Evolutionary conservation across 164 flowering plant genomes (phyloP).

Genomic region (Annona squamosa): DNA sequence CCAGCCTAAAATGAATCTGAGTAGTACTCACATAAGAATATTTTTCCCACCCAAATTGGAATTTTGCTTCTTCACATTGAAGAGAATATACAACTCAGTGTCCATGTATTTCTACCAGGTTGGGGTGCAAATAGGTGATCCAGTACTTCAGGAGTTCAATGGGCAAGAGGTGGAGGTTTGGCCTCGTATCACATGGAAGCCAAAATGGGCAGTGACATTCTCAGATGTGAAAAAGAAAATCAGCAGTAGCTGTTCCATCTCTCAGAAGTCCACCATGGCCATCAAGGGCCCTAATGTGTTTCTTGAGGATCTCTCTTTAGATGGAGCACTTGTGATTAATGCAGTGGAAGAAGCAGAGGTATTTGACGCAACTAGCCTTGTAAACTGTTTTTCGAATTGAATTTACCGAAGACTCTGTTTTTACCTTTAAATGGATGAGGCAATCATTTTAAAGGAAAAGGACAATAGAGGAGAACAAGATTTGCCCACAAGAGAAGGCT

Average conservation of each 20-base stretch:
- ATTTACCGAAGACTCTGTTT: neutral
- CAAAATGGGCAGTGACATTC: slow-evolving; percentile 79
- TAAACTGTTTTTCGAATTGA: neutral
- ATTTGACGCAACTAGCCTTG: neutral
- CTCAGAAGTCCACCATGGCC: slow-evolving; percentile 71
- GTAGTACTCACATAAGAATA: neutral
- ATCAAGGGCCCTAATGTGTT: slow-evolving; percentile 52
- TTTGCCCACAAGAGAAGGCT: neutral
- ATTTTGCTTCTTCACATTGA: neutral
- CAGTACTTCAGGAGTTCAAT: slow-evolving; percentile 54
- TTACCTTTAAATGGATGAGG: neutral
- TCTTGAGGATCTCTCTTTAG: slow-evolving; percentile 64
- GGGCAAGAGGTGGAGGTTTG: slow-evolving; percentile 96
- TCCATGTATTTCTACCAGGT: slow-evolving; percentile 38
- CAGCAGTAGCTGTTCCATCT: slow-evolving; percentile 46
- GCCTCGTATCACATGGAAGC: slow-evolving; percentile 85
- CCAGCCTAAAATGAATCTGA: neutral
- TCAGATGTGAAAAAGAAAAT: slow-evolving; percentile 69
- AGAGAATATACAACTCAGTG: neutral
- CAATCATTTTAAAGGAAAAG: too few species aligned
- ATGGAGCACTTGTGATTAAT: slow-evolving; percentile 70
- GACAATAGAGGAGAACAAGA: neutral
- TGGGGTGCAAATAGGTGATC: slow-evolving; percentile 43
- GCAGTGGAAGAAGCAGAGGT: slow-evolving; percentile 76
- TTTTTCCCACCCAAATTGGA: neutral